Evolutionary conservation across 768 basidiomycete species (phyloP).

Genomic region (Lactifluus rugatus): DNA sequence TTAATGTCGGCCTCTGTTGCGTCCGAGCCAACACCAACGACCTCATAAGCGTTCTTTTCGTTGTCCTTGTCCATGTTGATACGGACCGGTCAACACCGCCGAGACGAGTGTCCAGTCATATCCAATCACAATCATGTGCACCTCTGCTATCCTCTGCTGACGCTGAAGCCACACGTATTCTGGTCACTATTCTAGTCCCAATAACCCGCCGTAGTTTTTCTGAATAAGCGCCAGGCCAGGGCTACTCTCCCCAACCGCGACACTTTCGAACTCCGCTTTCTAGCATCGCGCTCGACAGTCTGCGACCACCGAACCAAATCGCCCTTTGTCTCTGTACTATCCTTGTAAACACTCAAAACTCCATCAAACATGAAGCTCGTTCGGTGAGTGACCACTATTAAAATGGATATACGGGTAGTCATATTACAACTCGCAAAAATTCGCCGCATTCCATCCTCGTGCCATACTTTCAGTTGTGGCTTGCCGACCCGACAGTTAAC

Average conservation of each 20-base stretch:
- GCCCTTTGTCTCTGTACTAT: not conserved
- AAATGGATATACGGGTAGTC: not conserved
- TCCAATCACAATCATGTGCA: no score
- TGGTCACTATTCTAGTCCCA: no score
- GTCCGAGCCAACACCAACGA: slow-evolving; percentile 50
- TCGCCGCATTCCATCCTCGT: not conserved
- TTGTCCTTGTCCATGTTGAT: slow-evolving; percentile 2
- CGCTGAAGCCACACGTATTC: not conserved
- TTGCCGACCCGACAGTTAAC: not conserved
- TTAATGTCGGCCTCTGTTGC: slow-evolving; percentile 70
- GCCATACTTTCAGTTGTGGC: not conserved
- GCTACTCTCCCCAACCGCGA: not conserved
- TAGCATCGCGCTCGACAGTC: slow-evolving; percentile 2
- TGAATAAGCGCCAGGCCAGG: not conserved
- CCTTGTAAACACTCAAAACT: not conserved
- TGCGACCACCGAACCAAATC: slow-evolving; percentile 4
- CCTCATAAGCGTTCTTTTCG: slow-evolving; percentile 64
- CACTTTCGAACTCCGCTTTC: slow-evolving; percentile 8
- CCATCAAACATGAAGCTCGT: slow-evolving; percentile 12
- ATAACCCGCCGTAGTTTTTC: no score
- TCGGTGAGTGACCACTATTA: slow-evolving; percentile 1
- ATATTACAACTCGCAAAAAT: not conserved
- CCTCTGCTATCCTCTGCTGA: not conserved
- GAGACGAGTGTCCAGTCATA: not conserved
- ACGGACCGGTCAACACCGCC: not conserved